Conservation (phyloP, 2,329 filamentous ascomycete species). For the Cordyceps tenuipes region DNA sequence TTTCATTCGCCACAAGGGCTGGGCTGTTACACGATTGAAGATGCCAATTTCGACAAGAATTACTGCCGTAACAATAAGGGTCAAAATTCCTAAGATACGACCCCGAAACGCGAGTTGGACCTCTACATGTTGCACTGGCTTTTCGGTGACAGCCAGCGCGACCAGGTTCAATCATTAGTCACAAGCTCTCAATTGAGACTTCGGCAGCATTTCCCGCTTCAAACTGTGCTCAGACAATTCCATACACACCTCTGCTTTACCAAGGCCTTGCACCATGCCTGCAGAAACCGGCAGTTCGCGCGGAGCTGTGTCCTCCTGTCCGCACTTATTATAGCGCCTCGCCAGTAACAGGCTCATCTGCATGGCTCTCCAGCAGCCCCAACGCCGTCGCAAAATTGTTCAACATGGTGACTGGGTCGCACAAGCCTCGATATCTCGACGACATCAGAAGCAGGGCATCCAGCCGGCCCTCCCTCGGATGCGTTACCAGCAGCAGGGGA, state of each 20-base stretch:
- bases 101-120: too few species aligned
- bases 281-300: too few species aligned
- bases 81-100: background rate
- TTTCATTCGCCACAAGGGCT: background rate
- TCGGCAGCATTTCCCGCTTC: too few species aligned
- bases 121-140: too few species aligned
- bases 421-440: background rate
- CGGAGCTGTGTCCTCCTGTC: too few species aligned
- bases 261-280: too few species aligned
- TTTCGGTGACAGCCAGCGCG: too few species aligned
- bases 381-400: background rate
- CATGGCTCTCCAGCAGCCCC: background rate
- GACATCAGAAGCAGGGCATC: constrained; percentile 3
- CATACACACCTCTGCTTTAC: too few species aligned
- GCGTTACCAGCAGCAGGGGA: background rate
- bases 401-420: background rate
- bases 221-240: too few species aligned
- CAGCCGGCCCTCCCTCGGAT: background rate
- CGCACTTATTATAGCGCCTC: background rate
- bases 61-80: background rate
- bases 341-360: background rate
- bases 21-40: background rate
- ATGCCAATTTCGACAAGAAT: background rate
- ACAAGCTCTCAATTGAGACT: too few species aligned
- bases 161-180: too few species aligned